Conservation (phyloP, 495 filamentous ascomycete species). For the Tuber brumale region DNA sequence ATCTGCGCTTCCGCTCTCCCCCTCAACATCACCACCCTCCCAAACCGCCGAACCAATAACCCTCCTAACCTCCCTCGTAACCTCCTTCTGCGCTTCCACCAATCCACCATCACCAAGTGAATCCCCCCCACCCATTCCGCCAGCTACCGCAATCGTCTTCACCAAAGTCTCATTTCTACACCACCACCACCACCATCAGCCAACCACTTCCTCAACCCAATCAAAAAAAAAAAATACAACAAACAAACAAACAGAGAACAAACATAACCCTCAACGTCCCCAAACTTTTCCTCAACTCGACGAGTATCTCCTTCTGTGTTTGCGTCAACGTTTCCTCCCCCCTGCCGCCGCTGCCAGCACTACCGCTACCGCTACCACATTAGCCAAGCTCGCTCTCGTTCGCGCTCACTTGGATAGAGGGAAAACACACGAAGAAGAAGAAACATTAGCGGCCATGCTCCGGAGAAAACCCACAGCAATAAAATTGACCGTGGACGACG, state of each 20-base stretch:
- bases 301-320: constrained; percentile 35
- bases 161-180: constrained; percentile 4
- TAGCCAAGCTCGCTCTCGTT: not conserved
- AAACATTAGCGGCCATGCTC: constrained; percentile 53
- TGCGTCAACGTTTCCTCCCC: constrained; percentile 20
- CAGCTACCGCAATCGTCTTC: not conserved
- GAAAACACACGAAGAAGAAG: constrained; percentile 20
- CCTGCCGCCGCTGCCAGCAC: not conserved
- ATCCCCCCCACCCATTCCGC: not conserved
- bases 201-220: not conserved
- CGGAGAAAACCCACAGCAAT: constrained; percentile 74
- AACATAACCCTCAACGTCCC: constrained; percentile 22
- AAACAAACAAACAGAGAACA: not conserved
- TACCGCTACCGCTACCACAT: not conserved
- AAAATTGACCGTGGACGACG: constrained; percentile 68
- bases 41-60: not conserved
- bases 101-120: not conserved
- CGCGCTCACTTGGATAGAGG: not conserved
- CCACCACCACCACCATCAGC: not conserved
- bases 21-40: not conserved
- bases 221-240: not conserved
- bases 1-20: not conserved
- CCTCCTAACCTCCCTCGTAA: not conserved
- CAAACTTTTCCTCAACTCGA: constrained; percentile 36
- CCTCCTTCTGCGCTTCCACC: not conserved